Evolutionary conservation across 495 filamentous ascomycete genomes (phyloP), one percentile per base, ranked within the genome.

Genomic region (Trichoderma gamsii): DNA sequence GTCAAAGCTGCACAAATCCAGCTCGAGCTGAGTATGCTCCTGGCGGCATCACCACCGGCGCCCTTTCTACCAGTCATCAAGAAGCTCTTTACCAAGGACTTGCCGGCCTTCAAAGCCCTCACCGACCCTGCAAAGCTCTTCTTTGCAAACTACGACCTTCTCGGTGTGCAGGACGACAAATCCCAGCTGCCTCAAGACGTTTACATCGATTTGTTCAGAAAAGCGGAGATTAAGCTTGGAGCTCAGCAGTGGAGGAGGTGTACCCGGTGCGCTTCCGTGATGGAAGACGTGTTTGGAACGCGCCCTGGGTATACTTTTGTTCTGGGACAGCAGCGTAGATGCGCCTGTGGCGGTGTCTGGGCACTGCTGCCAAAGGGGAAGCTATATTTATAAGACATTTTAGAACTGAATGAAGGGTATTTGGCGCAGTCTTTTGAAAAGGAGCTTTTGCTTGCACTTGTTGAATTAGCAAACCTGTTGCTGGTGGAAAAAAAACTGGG

Each of bases 201-300:
- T 63, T 76, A 76, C 15, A 72, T 83, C 13, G 82, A 83, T 66
- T 75, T 82, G 13, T 83, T 83, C 63, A 82, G 75, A 51, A 68
- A 64, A 69, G 69, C 38, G 35, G 61, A 41, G 66, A 59, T 41
- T 43, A 63, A 44, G 52, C 69, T 41, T 41, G 71, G 67, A n/a
- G 15, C 64, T 51, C 69, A 72, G 21, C 71, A 76, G 46, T 86
- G 84, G 80, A 80, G 87, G 66, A 74, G 79, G 46, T 91, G 89
- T 70, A 81, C 83, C 21, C 76, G 88, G 65, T 91, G 89, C 72
- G 82, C 80, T 1, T 80, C 81, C 27, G 80, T 88, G 21, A 89
- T 87, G 85, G 88, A 88, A 75, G 88, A 90, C 74, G 68, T 85
- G 15, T 68, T 71, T 41, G 75, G 66, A 16, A 70, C 74, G 23